phyloP scores from a whole-genome alignment of 2,329 filamentous ascomycete species.

The Lachnellula willkommii region DNA sequence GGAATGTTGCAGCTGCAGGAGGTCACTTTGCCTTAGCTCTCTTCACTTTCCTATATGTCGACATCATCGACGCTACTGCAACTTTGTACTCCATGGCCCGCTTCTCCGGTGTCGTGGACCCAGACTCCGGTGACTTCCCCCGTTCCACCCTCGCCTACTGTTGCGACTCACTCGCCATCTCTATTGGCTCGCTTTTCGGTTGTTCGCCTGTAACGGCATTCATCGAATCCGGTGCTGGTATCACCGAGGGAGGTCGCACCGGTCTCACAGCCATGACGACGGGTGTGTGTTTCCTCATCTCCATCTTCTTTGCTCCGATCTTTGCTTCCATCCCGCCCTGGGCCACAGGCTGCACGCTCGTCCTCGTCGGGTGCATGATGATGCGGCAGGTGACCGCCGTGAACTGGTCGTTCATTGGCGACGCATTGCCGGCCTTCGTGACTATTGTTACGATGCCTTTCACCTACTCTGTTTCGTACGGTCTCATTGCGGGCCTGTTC shows the following conservation, averaged over 20 bases:
- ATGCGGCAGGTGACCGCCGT: constrained; percentile 68
- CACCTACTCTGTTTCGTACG: constrained; percentile 73
- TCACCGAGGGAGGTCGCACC: constrained; percentile 68
- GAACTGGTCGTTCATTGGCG: constrained; percentile 73
- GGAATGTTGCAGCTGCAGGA: constrained; percentile 47
- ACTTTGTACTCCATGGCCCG: constrained; percentile 79
- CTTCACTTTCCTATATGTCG: constrained; percentile 74
- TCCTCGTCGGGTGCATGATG: constrained; percentile 74
- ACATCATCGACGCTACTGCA: constrained; percentile 73
- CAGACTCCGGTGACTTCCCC: constrained; percentile 73
- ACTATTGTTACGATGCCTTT: constrained; percentile 73
- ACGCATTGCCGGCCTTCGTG: constrained; percentile 69
- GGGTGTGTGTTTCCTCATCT: constrained; percentile 64
- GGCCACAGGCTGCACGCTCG: constrained; percentile 69
- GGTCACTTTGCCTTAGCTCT: constrained; percentile 65
- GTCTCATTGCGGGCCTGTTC: constrained; percentile 61
- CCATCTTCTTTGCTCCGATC: constrained; percentile 70
- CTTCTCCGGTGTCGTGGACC: constrained; percentile 61
- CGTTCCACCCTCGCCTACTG: constrained; percentile 76
- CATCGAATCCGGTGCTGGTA: constrained; percentile 70
- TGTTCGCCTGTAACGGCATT: constrained; percentile 69
- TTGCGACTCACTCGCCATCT: constrained; percentile 65
- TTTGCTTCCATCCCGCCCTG: constrained; percentile 73
- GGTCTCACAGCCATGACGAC: constrained; percentile 66
- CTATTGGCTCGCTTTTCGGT: constrained; percentile 64